These are phyloP conservation scores for Spongospora subterranea DNA, from an alignment of 208 protist species.

Conservation along the genomic window DNA sequence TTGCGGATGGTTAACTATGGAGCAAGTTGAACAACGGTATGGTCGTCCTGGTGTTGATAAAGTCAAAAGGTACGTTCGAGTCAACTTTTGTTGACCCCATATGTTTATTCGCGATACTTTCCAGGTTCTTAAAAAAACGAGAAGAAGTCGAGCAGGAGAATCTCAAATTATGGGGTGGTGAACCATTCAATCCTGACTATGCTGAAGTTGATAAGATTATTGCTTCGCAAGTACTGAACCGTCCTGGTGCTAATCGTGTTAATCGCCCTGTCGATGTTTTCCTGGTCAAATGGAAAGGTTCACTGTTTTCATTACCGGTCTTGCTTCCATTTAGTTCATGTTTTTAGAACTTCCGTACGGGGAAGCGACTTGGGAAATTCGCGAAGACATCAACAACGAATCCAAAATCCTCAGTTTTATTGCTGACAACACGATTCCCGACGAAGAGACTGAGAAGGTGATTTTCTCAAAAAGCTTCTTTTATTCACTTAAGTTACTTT, in stretches of 20 bases:
- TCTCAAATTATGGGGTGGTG: conserved; percentile 50
- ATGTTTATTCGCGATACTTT: not conserved
- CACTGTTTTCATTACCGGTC: not conserved
- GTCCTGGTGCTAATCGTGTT: not conserved
- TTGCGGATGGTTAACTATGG: conserved; percentile 47
- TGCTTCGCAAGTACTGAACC: not conserved
- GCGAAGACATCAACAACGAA: conserved; percentile 71
- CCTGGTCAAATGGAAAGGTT: conserved; percentile 56
- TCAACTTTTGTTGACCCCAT: not conserved
- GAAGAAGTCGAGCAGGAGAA: conserved; percentile 26
- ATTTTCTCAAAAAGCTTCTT: not conserved
- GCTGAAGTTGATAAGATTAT: conserved; percentile 55
- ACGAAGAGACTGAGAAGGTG: conserved; percentile 29
- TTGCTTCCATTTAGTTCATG: not conserved
- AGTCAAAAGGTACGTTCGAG: not conserved
- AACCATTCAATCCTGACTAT: conserved; percentile 50
- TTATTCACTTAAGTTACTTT: not conserved
- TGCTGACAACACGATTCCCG: conserved; percentile 51
- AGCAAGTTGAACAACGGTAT: not conserved
- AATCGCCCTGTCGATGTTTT: not conserved
- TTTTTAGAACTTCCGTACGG: conserved; percentile 67
- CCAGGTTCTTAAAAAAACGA: not conserved
- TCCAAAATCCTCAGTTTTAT: conserved; percentile 43
- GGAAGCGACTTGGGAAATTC: conserved; percentile 76
- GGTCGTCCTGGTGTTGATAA: conserved; percentile 24